Conservation (phyloP, 257 asterid genomes). For the Penstemon barbatus region DNA sequence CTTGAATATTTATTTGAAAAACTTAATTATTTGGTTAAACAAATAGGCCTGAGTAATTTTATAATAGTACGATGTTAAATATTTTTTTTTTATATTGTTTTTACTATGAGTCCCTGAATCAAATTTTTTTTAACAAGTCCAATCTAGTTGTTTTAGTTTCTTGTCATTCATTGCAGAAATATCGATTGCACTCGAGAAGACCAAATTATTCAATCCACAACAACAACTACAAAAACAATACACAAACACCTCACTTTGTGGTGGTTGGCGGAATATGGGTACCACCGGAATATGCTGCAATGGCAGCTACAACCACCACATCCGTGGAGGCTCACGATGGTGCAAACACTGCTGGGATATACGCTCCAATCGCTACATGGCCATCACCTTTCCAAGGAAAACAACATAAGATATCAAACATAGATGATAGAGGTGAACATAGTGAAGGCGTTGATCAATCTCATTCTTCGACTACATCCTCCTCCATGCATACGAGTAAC, state of each 20-base stretch:
- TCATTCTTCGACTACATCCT: slow-evolving; percentile 47
- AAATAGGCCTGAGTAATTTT: too few relatives aligned
- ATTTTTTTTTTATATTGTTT: background rate
- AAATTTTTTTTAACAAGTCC: background rate
- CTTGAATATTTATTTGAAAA: too few relatives aligned
- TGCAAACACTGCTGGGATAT: slow-evolving; percentile 22
- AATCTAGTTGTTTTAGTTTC: background rate
- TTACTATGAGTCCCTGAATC: background rate
- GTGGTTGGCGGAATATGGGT: slow-evolving; percentile 55
- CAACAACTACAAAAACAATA: slow-evolving; percentile 24
- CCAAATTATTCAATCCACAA: slow-evolving; percentile 42
- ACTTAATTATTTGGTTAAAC: too few relatives aligned
- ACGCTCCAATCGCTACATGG: slow-evolving; percentile 34
- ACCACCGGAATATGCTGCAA: slow-evolving; percentile 39
- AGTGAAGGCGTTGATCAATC: slow-evolving; percentile 35
- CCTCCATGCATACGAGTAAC: slow-evolving; percentile 46
- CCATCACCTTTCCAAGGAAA: slow-evolving; percentile 30
- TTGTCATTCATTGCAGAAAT: slow-evolving; percentile 38
- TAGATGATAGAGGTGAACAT: slow-evolving; percentile 27
- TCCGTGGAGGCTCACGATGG: slow-evolving; percentile 20
- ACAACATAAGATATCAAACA: slow-evolving; percentile 20
- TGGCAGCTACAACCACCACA: slow-evolving; percentile 23
- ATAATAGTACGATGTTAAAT: background rate
- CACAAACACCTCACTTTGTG: slow-evolving; percentile 44
- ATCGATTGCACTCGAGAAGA: slow-evolving; percentile 61